These are phyloP conservation scores for Saturnispora bothae DNA, from an alignment of 805 yeast species.

Conservation along the genomic window DNA sequence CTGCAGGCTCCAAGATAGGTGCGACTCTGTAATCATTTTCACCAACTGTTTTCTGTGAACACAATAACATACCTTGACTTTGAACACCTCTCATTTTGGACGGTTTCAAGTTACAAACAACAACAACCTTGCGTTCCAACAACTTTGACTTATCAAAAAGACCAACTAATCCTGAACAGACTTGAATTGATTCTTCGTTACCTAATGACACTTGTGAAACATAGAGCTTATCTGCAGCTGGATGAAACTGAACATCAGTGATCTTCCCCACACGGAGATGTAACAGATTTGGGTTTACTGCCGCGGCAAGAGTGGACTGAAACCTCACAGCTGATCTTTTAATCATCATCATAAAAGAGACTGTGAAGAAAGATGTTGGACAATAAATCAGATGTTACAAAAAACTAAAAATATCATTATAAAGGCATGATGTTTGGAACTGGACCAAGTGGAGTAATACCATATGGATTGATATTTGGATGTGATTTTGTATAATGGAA, in stretches of 20 bases:
- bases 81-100: slow-evolving; percentile 51
- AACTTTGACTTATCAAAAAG: slow-evolving; percentile 31
- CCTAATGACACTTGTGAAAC: slow-evolving; percentile 35
- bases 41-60: slow-evolving; percentile 29
- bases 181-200: slow-evolving; percentile 23
- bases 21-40: slow-evolving; percentile 29
- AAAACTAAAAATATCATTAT: slow-evolving; percentile 6
- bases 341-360: background rate
- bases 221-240: slow-evolving; percentile 48
- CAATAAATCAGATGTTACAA: too few relatives aligned
- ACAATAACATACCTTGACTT: slow-evolving; percentile 58
- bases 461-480: slow-evolving; percentile 64
- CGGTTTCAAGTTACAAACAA: slow-evolving; percentile 49
- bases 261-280: slow-evolving; percentile 39
- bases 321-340: background rate
- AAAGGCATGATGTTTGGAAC: slow-evolving; percentile 58
- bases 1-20: slow-evolving; percentile 36
- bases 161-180: slow-evolving; percentile 51
- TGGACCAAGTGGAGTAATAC: slow-evolving; percentile 86
- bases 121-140: slow-evolving; percentile 34
- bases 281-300: slow-evolving; percentile 16
- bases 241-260: slow-evolving; percentile 36
- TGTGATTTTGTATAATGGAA: slow-evolving; percentile 86
- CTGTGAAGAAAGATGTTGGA: background rate
- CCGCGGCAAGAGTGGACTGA: slow-evolving; percentile 3